Evolutionary conservation across 176 grass and related monocot species (phyloP), one percentile per base, ranked within the genome.

Genomic region (Oryza meyeriana): DNA sequence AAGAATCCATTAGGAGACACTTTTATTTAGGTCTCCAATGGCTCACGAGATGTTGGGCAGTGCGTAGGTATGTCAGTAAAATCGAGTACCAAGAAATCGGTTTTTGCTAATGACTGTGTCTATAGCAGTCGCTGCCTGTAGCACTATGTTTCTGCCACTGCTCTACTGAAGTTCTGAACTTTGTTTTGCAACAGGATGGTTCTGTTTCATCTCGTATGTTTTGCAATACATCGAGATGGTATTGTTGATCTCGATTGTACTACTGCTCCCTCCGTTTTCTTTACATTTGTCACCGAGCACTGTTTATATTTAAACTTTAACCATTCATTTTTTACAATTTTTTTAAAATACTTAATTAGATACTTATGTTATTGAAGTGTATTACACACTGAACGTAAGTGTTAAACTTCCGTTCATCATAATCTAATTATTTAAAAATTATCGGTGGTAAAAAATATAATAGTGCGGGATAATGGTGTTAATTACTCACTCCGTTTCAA

Each of bases 1-100:
- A 79, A 34, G 75, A 63, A 63, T 41, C 20, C 52, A 16, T 18
- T 41, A 10, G 32, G 24, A 39, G 27, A 69, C 74, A 20, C 17
- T 78, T 71, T 63, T 61, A 5, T 71, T 79, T 50, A 14, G 66
- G 75, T 78, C 75, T 72, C 66, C 83, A n/a, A 72, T 64, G 66
- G 12, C 66, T 85, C 66, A 72, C 75, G 83, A 85, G 83, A n/a
- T 33, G 38, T 29, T 12, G 40, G 38, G 34, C 81, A 36, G 38
- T 55, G 66, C 65, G 62, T 52, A 57, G 57, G 55, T 47, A 66
- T 69, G 68, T 57, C 17, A 24, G 76, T 25, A 18, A 42, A 44
- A 32, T 8, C 48, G 9, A 72, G 57, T 32, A 59, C 13, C 28
- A 35, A 45, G 29, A 24, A 20, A 27, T 18, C 12, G 66, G 52